A percentile compares a stretch with the other conserved stretches of the same genome.
phyloP scores from a whole-genome alignment of 1,284 basidiomycete species.

The Rhodotorula sp. region DNA sequence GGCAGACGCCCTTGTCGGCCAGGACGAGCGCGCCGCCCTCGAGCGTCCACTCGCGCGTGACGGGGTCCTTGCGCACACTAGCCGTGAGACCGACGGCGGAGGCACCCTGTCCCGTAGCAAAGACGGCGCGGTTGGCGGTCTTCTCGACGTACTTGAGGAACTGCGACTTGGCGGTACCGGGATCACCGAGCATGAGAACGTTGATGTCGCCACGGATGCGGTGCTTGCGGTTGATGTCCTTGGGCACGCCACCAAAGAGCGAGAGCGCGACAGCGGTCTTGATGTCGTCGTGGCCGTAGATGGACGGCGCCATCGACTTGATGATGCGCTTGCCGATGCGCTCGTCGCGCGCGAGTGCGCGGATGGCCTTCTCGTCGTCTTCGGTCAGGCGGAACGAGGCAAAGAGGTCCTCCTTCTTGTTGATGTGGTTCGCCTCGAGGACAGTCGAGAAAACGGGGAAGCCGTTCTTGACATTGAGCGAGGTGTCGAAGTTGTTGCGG shows the following conservation, averaged over 20 bases:
- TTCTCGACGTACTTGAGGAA: constrained; percentile 99
- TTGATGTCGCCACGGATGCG: constrained; percentile 98
- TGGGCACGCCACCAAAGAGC: constrained; percentile 88
- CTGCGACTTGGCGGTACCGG: constrained; percentile 98
- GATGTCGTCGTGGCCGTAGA: constrained; percentile 98
- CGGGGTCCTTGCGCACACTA: constrained; percentile 93
- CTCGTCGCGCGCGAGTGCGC: constrained; percentile 80
- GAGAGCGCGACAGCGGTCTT: constrained; percentile 96
- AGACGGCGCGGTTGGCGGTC: constrained; percentile 95
- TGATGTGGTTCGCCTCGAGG: constrained; percentile 95
- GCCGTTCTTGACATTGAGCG: constrained; percentile 96
- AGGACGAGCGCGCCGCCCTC: constrained; percentile 97
- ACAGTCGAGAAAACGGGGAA: constrained; percentile 99
- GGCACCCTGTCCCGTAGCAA: constrained; percentile 96
- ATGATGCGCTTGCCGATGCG: constrained; percentile 95
- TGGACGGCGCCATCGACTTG: constrained; percentile 97
- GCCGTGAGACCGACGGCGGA: constrained; percentile 98
- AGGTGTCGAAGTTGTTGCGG: constrained; percentile 97
- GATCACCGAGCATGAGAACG: constrained; percentile 90
- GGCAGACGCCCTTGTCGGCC: constrained; percentile 96
- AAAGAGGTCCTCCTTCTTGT: constrained; percentile 92
- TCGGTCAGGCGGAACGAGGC: constrained; percentile 94
- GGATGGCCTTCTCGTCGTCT: constrained; percentile 92
- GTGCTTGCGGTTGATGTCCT: constrained; percentile 96
- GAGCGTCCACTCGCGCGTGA: constrained; percentile 97